Conservation (phyloP, 768 basidiomycete species). For the Pulveroboletus sp. region DNA sequence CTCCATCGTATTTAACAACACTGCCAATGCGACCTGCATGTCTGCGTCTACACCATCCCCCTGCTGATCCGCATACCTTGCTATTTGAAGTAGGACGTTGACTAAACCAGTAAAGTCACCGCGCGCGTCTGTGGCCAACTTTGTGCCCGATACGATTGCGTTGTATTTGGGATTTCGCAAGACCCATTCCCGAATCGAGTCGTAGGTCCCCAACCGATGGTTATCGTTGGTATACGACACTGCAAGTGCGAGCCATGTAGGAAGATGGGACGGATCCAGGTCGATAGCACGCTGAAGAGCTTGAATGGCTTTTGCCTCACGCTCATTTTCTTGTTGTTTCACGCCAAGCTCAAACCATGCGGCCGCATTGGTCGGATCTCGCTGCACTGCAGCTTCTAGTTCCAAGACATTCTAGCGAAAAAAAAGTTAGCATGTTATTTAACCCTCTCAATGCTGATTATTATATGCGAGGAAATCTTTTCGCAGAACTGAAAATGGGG, state of each 20-base stretch:
- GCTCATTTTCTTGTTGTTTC: conserved; percentile 97
- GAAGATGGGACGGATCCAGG: conserved; percentile 69
- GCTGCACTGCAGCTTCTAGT: conserved; percentile 85
- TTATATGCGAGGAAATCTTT: not conserved
- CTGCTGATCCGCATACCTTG: conserved; percentile 42
- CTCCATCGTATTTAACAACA: conserved; percentile 89
- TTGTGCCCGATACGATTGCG: conserved; percentile 38
- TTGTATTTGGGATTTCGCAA: conserved; percentile 51
- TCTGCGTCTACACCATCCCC: conserved; percentile 79
- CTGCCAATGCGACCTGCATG: conserved; percentile 90
- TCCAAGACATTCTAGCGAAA: conserved; percentile 71
- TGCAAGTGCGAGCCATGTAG: conserved; percentile 87
- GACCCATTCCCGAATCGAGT: conserved; percentile 84
- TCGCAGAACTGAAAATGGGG: conserved; percentile 9
- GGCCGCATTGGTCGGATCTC: conserved; percentile 58
- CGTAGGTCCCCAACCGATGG: conserved; percentile 66
- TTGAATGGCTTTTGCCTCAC: conserved; percentile 83
- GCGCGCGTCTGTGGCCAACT: conserved; percentile 25
- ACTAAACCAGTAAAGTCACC: conserved; percentile 50
- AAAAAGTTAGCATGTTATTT: conserved; percentile 15
- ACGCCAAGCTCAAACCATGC: conserved; percentile 94
- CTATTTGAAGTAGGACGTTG: conserved; percentile 79
- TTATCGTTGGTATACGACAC: conserved; percentile 90
- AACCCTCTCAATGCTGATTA: not conserved
- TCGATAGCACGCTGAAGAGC: conserved; percentile 79